Percentiles rank a stretch among this genome's conserved stretches.
These are phyloP conservation scores for Helichrysum umbraculigerum DNA, from an alignment of 129 eudicot species.

Conservation along the genomic window DNA sequence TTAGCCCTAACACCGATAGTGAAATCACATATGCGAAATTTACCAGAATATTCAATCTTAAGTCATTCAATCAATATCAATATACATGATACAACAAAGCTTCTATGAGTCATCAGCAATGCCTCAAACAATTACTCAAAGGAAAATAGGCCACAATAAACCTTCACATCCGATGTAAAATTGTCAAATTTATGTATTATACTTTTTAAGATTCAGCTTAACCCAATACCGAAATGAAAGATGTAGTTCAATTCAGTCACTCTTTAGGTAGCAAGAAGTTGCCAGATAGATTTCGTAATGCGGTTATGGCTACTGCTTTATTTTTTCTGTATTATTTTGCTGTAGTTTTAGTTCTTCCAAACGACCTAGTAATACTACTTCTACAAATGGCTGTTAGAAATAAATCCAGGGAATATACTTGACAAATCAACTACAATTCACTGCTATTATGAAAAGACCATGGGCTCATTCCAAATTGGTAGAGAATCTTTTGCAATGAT, in stretches of 20 bases:
- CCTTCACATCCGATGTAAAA: neutral
- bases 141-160: neutral
- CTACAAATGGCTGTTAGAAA: neutral
- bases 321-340: neutral
- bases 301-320: neutral
- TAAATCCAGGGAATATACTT: neutral
- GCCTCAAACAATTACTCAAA: neutral
- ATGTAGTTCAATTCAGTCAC: too few species aligned
- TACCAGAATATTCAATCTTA: neutral
- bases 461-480: neutral
- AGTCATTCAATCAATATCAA: neutral
- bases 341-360: neutral
- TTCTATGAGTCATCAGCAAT: constrained; percentile 8
- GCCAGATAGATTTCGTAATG: neutral
- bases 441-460: neutral
- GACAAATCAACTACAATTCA: neutral
- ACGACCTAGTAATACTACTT: neutral
- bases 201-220: too few species aligned
- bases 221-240: too few species aligned
- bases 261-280: too few species aligned
- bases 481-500: neutral
- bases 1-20: constrained; percentile 7
- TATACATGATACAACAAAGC: neutral
- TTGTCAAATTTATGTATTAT: too few species aligned
- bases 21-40: constrained; percentile 5